Percentiles rank a stretch among this genome's conserved stretches.
Conservation (phyloP, 1,139 yeast species). For the Blastobotrys proliferans region DNA sequence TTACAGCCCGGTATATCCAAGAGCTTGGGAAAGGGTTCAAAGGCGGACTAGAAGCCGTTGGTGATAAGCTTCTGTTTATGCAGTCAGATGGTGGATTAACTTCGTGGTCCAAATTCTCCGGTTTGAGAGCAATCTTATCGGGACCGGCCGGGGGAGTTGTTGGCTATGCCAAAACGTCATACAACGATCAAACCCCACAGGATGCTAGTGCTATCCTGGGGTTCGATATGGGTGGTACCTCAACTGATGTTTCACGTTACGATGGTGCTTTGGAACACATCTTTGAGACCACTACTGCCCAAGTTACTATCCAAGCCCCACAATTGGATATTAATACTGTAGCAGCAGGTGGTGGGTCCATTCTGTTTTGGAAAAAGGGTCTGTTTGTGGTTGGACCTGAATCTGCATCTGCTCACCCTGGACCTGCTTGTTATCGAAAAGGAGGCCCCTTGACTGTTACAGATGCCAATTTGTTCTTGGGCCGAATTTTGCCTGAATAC, state of each 20-base stretch:
- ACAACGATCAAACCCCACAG: constrained; percentile 31
- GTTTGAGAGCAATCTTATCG: constrained; percentile 48
- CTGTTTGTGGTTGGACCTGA: constrained; percentile 54
- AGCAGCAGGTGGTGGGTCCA: constrained; percentile 60
- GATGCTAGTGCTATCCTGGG: constrained; percentile 40
- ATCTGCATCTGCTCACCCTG: constrained; percentile 55
- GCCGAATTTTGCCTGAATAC: constrained; percentile 46
- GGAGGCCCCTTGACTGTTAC: constrained; percentile 56
- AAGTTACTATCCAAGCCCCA: constrained; percentile 53
- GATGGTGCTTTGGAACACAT: constrained; percentile 47
- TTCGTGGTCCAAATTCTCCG: constrained; percentile 46
- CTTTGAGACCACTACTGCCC: constrained; percentile 53
- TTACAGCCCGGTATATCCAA: constrained; percentile 55
- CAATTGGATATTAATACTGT: constrained; percentile 56
- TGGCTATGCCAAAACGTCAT: constrained; percentile 50
- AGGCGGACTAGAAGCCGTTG: constrained; percentile 45
- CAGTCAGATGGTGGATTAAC: constrained; percentile 58
- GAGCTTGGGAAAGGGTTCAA: constrained; percentile 60
- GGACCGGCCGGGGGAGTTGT: constrained; percentile 64
- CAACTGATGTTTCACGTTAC: constrained; percentile 53
- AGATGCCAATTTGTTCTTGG: constrained; percentile 51
- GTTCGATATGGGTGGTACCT: constrained; percentile 60
- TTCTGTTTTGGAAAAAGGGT: constrained; percentile 47
- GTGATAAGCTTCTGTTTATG: constrained; percentile 49
- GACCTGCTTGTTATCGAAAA: constrained; percentile 55